Evolutionary conservation across 441 rosid species (phyloP).

Genomic region (Hypseocharis bilobata): DNA sequence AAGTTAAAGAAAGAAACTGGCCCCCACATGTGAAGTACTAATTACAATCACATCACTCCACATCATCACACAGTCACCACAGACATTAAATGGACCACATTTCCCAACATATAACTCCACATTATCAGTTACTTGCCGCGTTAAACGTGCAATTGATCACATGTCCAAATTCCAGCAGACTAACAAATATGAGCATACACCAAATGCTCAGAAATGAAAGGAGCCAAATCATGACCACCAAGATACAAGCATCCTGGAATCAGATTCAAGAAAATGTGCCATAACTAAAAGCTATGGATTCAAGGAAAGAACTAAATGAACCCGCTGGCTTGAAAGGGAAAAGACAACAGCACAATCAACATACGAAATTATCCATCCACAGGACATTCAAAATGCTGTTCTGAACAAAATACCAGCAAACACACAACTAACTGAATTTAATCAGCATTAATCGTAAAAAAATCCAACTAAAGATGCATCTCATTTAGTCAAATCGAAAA

Average conservation of each 20-base stretch:
- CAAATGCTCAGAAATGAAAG: background rate
- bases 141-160: background rate
- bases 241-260: slow-evolving; percentile 13
- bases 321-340: slow-evolving; percentile 16
- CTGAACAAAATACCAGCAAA: slow-evolving; percentile 8
- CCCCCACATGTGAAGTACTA: background rate
- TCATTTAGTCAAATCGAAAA: slow-evolving; percentile 19
- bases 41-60: background rate
- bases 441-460: slow-evolving; percentile 25
- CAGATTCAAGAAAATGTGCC: background rate
- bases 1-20: background rate
- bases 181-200: background rate
- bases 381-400: slow-evolving; percentile 7
- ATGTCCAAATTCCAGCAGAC: slow-evolving; percentile 2
- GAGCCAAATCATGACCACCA: slow-evolving; percentile 7
- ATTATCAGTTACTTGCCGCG: background rate
- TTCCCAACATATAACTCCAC: background rate
- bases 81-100: background rate
- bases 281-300: slow-evolving; percentile 12
- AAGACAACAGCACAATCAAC: slow-evolving; percentile 14
- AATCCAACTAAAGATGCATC: slow-evolving; percentile 33
- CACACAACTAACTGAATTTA: slow-evolving; percentile 17
- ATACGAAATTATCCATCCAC: slow-evolving; percentile 18
- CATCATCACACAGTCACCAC: slow-evolving; percentile 10
- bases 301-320: slow-evolving; percentile 17